Evolutionary conservation across 306 rosid species (phyloP), one percentile per base, ranked within the genome.

Genomic region (Prosopis cineraria): DNA sequence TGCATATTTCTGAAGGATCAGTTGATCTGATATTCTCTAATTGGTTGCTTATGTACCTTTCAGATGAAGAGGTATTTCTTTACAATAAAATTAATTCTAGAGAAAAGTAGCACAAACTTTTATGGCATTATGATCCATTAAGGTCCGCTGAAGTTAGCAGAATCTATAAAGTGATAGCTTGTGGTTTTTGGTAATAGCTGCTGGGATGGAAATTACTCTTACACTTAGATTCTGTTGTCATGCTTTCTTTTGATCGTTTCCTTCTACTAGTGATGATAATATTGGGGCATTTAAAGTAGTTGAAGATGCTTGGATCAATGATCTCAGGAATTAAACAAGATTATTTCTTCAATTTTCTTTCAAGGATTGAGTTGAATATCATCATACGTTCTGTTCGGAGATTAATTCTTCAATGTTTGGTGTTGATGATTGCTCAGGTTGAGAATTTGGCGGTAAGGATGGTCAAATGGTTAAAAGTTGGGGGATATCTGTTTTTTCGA

Each of bases 31-130:
- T 93, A 48, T 95, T 95, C 94, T 95, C 99, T 16, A 95, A 95
- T 73, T 95, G 99, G 99, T 78, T 95, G 66, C 99, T 95, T 36
- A 95, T 95, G 99, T 95, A 95, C 84, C 90, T 95, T 71, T 89
- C 98, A 56, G 98, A 95, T 79, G 74, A 20, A 9, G 99, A 95
- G 98, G 99, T 93, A 75, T 88, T 58, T 43, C 74, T 69, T 44
- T 36, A 39, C n/a, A 17, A 7, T 0, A 52, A 8, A 1, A 0
- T 65, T 50, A 76, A 63, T 62, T 70, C 56, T 27, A 41, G 29
- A 53, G 40, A 19, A 39, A 36, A 24, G 10, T 25, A 17, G 68
- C 39, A 45, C 27, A 58, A 33, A 1, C 16, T 68, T 74, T 77
- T 62, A 25, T 31, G 66, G 20, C 39, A 68, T 40, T 63, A 3